Evolutionary conservation across 495 filamentous ascomycete species (phyloP).

Genomic region (Penicillium egyptiacum): DNA sequence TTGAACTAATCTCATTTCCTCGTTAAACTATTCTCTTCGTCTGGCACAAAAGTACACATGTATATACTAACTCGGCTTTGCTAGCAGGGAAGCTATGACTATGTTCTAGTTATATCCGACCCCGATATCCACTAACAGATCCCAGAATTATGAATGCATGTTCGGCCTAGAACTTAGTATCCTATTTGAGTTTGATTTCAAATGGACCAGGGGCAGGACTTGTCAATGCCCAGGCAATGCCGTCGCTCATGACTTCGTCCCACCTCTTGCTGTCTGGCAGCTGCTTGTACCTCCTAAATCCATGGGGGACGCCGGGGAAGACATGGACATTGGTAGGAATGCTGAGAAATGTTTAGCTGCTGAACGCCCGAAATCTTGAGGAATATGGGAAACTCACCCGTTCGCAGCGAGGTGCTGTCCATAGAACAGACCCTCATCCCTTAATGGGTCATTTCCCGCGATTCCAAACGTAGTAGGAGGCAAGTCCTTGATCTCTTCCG

Average conservation of each 20-base stretch:
- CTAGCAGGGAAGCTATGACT: background rate
- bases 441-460: slow-evolving; percentile 46
- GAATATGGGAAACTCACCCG: slow-evolving; percentile 36
- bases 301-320: slow-evolving; percentile 50
- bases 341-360: slow-evolving; percentile 19
- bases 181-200: slow-evolving; percentile 35
- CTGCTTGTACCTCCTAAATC: slow-evolving; percentile 40
- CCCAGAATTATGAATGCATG: background rate
- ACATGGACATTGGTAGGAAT: slow-evolving; percentile 44
- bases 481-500: slow-evolving; percentile 39
- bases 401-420: slow-evolving; percentile 44
- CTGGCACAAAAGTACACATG: too few species aligned
- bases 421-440: slow-evolving; percentile 49
- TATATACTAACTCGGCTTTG: background rate
- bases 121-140: background rate
- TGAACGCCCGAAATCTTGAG: background rate
- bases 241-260: slow-evolving; percentile 43
- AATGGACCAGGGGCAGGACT: slow-evolving; percentile 32
- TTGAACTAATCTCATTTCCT: background rate
- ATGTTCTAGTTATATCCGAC: background rate
- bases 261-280: slow-evolving; percentile 38
- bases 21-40: background rate
- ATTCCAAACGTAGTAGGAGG: slow-evolving; percentile 48
- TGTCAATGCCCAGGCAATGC: slow-evolving; percentile 42
- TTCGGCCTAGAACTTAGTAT: too few species aligned